Evolutionary conservation across 2,329 filamentous ascomycete species (phyloP), one percentile per base, ranked within the genome.

Genomic region (Alternaria novae-zelandiae): DNA sequence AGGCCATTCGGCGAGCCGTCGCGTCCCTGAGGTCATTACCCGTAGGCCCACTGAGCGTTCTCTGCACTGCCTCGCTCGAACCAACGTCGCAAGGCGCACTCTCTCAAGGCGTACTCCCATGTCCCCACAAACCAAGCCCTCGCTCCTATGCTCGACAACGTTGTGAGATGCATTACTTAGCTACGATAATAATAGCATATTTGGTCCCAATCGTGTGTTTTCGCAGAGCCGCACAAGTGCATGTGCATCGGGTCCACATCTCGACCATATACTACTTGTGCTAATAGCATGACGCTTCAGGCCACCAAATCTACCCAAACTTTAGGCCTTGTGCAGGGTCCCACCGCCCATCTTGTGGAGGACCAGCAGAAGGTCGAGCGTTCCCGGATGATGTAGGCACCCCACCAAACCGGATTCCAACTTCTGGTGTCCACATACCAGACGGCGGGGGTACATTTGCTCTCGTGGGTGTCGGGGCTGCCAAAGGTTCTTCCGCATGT

Each of bases 381-480:
- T 75, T 74, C 28, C 74, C 75, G 56, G 73, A 73, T 25, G 74
- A 61, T 28, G 75, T 74, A 26, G 74, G 74, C 25, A 75, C 65
- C 4, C 82, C 85, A 1, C 87, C 88, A 78, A 97, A 97, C 61
- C 89, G 90, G 72, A 97, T 96, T 0, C 91, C 91, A 84, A 92
- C 90, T 3, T 90, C 89, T 0, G 93, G 92, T 59, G 88, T 90
- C 94, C 94, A 97, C 77, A 92, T 89, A 7, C 86, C 81, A 71
- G 86, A 79, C 65, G 83, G 72, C 4, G 73, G 77, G 15, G 68
- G 74, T 21, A 73, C 68, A 46, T 74, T 78, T 36, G 80, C 80
- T 59, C 80, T 71, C n/a, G 80, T 81, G 10, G 81, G 80, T 5
- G 75, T 80, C 15, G 79, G 76, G 11, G 78, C 81, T 76, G 90